Conservation (phyloP, 2,329 filamentous ascomycete species). For the Emergomyces orientalis region DNA sequence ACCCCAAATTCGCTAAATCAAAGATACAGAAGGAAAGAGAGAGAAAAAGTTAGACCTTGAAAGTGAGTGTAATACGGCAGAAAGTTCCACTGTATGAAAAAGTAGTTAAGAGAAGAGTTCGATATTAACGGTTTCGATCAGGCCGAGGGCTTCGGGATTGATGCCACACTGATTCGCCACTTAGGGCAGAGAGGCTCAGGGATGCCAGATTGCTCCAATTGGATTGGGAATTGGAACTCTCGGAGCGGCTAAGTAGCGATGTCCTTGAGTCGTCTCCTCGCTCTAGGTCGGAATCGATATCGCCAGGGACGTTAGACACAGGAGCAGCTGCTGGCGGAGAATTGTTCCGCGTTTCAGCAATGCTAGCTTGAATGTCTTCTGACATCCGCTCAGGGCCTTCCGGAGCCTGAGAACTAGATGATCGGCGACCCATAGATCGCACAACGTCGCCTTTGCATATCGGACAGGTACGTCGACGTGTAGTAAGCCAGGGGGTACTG, state of each 20-base stretch:
- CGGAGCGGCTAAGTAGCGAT: slow-evolving; percentile 24
- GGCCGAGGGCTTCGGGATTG: slow-evolving; percentile 25
- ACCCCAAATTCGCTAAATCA: slow-evolving; percentile 3
- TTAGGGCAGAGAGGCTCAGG: slow-evolving; percentile 38
- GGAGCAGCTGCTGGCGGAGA: slow-evolving; percentile 44
- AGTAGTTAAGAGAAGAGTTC: slow-evolving; percentile 13
- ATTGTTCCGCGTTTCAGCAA: slow-evolving; percentile 37
- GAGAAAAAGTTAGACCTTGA: slow-evolving; percentile 1
- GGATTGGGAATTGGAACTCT: slow-evolving; percentile 24
- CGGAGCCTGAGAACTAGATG: slow-evolving; percentile 3
- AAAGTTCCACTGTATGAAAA: slow-evolving; percentile 8
- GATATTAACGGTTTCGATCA: slow-evolving; percentile 31
- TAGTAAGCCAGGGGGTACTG: slow-evolving; percentile 94
- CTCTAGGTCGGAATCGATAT: slow-evolving; percentile 36
- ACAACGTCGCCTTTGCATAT: slow-evolving; percentile 99
- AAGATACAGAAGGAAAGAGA: slow-evolving; percentile 7
- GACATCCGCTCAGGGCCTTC: slow-evolving; percentile 33
- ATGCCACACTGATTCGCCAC: slow-evolving; percentile 39
- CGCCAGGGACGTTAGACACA: slow-evolving; percentile 30
- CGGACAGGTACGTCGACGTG: slow-evolving; percentile 87
- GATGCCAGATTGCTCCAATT: slow-evolving; percentile 38
- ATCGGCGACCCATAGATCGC: slow-evolving; percentile 34
- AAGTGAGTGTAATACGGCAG: slow-evolving; percentile 4
- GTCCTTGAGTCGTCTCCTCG: slow-evolving; percentile 28
- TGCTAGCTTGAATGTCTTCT: slow-evolving; percentile 39